Percentiles rank a stretch among this genome's conserved stretches.
Conservation (phyloP, 352 stramenopile species). For the Globisporangium alternatum region DNA sequence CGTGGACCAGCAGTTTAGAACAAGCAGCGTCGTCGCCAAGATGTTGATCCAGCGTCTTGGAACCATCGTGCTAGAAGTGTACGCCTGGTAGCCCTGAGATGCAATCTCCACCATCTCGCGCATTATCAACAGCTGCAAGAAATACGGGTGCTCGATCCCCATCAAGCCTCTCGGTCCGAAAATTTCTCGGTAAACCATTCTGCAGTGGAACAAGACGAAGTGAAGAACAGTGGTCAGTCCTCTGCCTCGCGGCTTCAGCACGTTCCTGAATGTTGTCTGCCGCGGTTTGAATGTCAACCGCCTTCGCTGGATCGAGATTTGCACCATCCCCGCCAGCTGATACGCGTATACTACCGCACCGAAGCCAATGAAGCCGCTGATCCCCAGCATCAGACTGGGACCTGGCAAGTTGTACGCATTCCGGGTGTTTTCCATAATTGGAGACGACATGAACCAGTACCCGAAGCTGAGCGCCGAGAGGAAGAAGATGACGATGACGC, state of each 20-base stretch:
- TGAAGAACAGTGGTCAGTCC: not conserved
- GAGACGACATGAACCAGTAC: conserved; percentile 17
- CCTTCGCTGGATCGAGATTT: not conserved
- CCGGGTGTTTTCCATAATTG: not conserved
- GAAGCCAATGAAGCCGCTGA: conserved; percentile 1
- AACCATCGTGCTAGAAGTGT: conserved; percentile 24
- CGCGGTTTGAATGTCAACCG: conserved; percentile 4
- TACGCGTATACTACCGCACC: not conserved
- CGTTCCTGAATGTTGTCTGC: not conserved
- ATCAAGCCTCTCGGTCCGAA: conserved; percentile 8
- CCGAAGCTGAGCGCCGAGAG: not conserved
- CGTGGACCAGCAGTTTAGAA: conserved; percentile 23
- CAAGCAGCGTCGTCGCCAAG: conserved; percentile 21
- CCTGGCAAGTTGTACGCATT: conserved; percentile 11
- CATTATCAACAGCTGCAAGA: conserved; percentile 19
- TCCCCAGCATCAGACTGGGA: not conserved
- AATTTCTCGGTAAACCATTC: not conserved
- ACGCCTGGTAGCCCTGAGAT: conserved; percentile 28
- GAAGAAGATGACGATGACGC: conserved; percentile 11
- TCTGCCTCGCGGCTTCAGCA: not conserved
- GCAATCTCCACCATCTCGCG: conserved; percentile 25
- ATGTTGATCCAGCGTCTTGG: conserved; percentile 33
- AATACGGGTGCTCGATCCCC: conserved; percentile 15
- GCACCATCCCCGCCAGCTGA: conserved; percentile 7
- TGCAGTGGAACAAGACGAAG: not conserved